phyloP scores from a whole-genome alignment of 345 rosid species.

The rapeseed (Brassica napus) region DNA sequence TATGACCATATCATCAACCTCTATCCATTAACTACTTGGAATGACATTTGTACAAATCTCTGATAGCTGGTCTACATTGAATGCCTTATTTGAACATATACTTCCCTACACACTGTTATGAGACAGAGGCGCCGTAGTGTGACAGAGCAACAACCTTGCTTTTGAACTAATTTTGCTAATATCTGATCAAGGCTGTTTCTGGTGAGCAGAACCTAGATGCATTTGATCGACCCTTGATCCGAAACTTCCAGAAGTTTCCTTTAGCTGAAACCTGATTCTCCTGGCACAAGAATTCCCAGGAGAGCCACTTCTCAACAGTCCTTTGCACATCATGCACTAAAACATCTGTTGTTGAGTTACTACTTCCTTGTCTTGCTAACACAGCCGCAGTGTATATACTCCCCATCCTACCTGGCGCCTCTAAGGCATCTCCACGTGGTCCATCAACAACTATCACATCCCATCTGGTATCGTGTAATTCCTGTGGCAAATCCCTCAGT shows the following conservation, averaged over 20 bases:
- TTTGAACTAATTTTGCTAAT: slow-evolving; percentile 9
- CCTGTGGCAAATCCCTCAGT: slow-evolving; percentile 53
- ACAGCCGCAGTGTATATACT: slow-evolving; percentile 67
- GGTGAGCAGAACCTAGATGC: slow-evolving; percentile 57
- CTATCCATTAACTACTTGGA: background rate
- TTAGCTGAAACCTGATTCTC: slow-evolving; percentile 76
- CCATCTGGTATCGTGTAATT: slow-evolving; percentile 63
- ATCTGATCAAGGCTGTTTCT: slow-evolving; percentile 22
- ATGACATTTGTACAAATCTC: slow-evolving; percentile 6
- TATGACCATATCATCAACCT: background rate
- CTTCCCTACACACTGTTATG: background rate
- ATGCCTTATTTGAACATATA: background rate
- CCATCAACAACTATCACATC: slow-evolving; percentile 85
- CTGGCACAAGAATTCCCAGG: slow-evolving; percentile 85
- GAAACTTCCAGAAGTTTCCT: slow-evolving; percentile 72
- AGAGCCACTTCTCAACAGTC: slow-evolving; percentile 85
- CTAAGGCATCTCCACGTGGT: slow-evolving; percentile 61
- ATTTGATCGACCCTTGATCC: slow-evolving; percentile 51
- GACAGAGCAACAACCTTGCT: slow-evolving; percentile 11
- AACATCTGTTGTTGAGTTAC: slow-evolving; percentile 62
- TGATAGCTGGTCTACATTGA: slow-evolving; percentile 3
- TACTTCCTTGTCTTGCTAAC: slow-evolving; percentile 56
- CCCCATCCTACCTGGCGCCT: slow-evolving; percentile 83
- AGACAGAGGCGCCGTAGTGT: background rate
- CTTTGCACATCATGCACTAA: slow-evolving; percentile 74